Base-by-base conservation (phyloP, 129 eudicot species). In the Gnaphalium uliginosum region DNA sequence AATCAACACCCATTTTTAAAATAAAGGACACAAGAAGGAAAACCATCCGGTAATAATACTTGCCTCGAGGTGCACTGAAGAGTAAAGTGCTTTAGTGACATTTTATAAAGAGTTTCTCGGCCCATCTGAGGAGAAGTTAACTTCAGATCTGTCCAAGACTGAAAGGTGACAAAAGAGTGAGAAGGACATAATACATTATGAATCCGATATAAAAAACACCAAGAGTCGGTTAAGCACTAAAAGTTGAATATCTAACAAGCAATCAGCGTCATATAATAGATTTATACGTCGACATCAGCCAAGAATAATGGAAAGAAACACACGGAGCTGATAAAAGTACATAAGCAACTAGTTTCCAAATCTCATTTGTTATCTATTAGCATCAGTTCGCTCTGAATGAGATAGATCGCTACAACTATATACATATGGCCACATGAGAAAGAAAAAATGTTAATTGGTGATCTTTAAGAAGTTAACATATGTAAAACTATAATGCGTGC, bases 121-220 rank as follows among this genome's bases (percentile, higher is more conserved):
- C 68, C 76, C 92, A 94, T 89, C 76, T 94, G 98, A 24, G 97
- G 97, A 75, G 97, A 90, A 62, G 96, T 90, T 73, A 94, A 78
- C 86, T 94, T 94, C 74, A 94, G 83, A 72, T 94, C 96, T 33
- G 93, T 81, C 98, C 98, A 94, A 29, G 91, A 86, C 98, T 92
- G 89, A 74, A 79, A 76, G 9, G 32, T 23, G 70, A 73, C 18
- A 30, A 58, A 69, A 50, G 22, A 30, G 78, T 41, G 37, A 61
- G 17, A 54, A 9, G 53, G n/a, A n/a, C n/a, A n/a, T n/a, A n/a
- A n/a, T 37, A 48, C 5, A 27, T 11, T 25, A 58, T 39, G 15
- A 29, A 46, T 60, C 27, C 29, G 57, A 37, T 24, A 54, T 58
- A 5, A 35, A 69, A 67, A 3, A 54, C 68, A 26, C 24, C 9